These are phyloP conservation scores for Paracoccidioides lutzii DNA, from an alignment of 2,329 filamentous ascomycete species.

Conservation along the genomic window DNA sequence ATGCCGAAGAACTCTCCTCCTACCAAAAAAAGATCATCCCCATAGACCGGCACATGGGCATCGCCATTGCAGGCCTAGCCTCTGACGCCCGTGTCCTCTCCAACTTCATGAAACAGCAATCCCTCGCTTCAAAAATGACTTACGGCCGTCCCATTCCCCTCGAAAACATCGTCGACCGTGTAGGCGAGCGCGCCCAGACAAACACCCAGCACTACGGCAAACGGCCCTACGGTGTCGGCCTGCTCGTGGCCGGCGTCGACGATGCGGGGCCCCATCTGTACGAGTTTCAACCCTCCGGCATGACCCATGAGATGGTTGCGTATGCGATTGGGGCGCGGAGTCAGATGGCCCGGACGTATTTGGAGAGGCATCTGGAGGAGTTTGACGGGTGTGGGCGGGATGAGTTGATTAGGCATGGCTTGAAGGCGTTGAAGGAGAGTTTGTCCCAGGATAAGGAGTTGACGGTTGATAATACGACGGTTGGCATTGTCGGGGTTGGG, in stretches of 20 bases:
- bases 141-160: slow-evolving; percentile 90
- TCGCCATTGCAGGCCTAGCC: slow-evolving; percentile 91
- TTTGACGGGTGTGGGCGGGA: slow-evolving; percentile 68
- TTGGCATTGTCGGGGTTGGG: slow-evolving; percentile 64
- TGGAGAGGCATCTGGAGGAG: slow-evolving; percentile 79
- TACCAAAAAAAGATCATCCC: slow-evolving; percentile 99
- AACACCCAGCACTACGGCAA: slow-evolving; percentile 98
- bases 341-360: slow-evolving; percentile 95
- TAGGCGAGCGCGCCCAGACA: slow-evolving; percentile 90
- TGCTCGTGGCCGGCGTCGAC: slow-evolving; percentile 87
- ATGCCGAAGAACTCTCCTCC: slow-evolving; percentile 96
- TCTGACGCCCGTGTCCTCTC: slow-evolving; percentile 97
- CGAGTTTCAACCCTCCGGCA: slow-evolving; percentile 91
- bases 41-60: slow-evolving; percentile 87
- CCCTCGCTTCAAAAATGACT: slow-evolving; percentile 84
- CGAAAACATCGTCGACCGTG: slow-evolving; percentile 76
- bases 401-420: slow-evolving; percentile 78
- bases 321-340: slow-evolving; percentile 91
- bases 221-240: slow-evolving; percentile 87
- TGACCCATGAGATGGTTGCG: slow-evolving; percentile 94
- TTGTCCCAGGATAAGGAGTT: slow-evolving; percentile 94
- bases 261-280: slow-evolving; percentile 90
- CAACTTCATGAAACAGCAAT: slow-evolving; percentile 99
- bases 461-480: slow-evolving; percentile 90
- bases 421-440: slow-evolving; percentile 87